Percentiles rank a stretch among this genome's conserved stretches.
phyloP scores from a whole-genome alignment of 2,329 filamentous ascomycete species.

The Sporothrix inflata region DNA sequence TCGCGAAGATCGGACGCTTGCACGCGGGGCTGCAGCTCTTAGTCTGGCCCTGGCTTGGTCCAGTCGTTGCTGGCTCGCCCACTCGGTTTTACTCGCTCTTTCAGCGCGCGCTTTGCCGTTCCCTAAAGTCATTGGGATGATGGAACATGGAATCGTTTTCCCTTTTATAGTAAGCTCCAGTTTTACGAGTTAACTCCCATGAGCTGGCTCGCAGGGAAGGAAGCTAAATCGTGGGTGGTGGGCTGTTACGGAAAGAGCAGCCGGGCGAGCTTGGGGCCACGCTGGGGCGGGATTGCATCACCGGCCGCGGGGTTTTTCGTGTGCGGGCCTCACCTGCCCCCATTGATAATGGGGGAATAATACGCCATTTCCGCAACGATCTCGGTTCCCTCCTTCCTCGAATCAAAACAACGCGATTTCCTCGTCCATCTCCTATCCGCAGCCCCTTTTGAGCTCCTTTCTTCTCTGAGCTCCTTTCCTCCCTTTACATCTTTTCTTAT shows the following conservation, averaged over 20 bases:
- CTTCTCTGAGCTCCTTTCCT: background rate
- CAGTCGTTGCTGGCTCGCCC: background rate
- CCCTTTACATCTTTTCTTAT: background rate
- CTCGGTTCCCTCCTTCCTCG: background rate
- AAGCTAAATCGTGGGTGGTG: slow-evolving; percentile 8
- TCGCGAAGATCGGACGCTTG: background rate
- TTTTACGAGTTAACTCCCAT: background rate
- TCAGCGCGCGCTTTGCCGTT: background rate
- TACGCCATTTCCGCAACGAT: slow-evolving; percentile 19
- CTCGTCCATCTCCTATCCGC: background rate
- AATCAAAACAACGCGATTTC: slow-evolving; percentile 14
- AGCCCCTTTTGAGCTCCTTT: background rate
- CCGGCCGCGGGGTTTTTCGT: slow-evolving; percentile 26
- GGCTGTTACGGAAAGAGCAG: slow-evolving; percentile 1
- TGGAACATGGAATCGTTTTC: background rate
- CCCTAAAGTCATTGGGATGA: background rate
- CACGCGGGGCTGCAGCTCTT: background rate
- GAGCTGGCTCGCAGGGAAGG: background rate
- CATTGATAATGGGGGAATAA: background rate
- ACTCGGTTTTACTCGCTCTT: background rate
- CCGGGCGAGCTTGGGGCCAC: background rate
- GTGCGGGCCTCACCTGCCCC: background rate
- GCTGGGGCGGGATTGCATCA: slow-evolving; percentile 27
- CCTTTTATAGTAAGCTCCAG: background rate
- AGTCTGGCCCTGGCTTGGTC: too few species aligned